Evolutionary conservation across 192 early-diverging fungal species (phyloP).

Genomic region (Coemansia sp.): DNA sequence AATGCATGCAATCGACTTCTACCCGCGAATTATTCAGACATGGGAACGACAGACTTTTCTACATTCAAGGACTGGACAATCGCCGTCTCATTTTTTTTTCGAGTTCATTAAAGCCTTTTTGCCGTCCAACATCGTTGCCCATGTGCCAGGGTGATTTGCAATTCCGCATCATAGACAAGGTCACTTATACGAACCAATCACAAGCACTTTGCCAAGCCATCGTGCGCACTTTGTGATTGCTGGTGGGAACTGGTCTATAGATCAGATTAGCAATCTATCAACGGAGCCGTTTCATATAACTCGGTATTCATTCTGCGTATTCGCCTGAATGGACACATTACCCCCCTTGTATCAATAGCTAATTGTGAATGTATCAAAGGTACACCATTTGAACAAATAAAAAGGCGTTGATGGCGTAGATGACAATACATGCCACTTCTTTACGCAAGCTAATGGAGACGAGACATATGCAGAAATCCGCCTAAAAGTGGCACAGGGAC

Average conservation of each 20-base stretch:
- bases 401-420: background rate
- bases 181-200: background rate
- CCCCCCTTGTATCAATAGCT: background rate
- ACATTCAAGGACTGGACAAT: slow-evolving; percentile 3
- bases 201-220: background rate
- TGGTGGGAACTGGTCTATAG: background rate
- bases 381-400: background rate
- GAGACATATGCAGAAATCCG: background rate
- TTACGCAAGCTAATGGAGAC: background rate
- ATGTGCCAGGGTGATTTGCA: slow-evolving; percentile 1
- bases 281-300: background rate
- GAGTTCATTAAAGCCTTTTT: background rate
- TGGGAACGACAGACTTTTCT: slow-evolving; percentile 1
- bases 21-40: background rate
- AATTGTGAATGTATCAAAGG: background rate
- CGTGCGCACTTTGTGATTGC: background rate
- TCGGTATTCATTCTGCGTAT: background rate
- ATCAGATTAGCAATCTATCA: background rate
- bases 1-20: background rate
- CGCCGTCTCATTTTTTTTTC: background rate
- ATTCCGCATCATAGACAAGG: background rate
- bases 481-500: background rate
- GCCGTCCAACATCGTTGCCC: background rate
- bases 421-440: background rate
- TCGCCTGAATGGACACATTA: background rate